Base-by-base conservation (phyloP, 2,329 filamentous ascomycete genomes). In the Ambrosiella xylebori region DNA sequence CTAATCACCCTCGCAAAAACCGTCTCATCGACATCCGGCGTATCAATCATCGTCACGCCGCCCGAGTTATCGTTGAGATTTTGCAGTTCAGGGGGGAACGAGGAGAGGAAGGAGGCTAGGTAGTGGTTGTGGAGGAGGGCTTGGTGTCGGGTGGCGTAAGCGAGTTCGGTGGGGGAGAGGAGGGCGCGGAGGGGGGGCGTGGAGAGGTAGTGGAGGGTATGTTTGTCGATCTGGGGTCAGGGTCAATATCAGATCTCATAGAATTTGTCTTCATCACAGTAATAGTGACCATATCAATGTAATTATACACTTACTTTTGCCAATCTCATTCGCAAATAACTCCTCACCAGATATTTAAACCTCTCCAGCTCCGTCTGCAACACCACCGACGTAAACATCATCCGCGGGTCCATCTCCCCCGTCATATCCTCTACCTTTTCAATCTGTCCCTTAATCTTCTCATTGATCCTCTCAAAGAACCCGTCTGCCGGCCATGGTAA, bases 351-450 rank as follows among this genome's bases (percentile, higher is more conserved):
- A 66, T 89, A 98, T 72, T 95, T 95, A 71, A 87, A 94, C 51
- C 93, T 78, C 69, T 96, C 90, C 57, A 98, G 79, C 72, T 98
- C 93, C 6, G 94, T 97, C 74, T 98, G 93, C 57, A 96, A 83
- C 62, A 98, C 85, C 54, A 96, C 95, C 66, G 97, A 82, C 61
- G 82, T 82, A 69, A 98, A 95, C 68, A 95, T 97, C 63, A 87
- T 84, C 69, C 86, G 89, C 52, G 90, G 86, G 66, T 95, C 89
- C 81, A 90, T 85, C 66, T 86, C 83, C 62, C 85, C 86, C 11
- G 86, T 91, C 76, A 90, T 79, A 60, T 84, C 79, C 71, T 87
- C 84, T 62, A 88, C 80, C 64, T 76, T 78, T 69, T 83, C 78
- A 65, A 86, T 86, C 73, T 87, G 84, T 52, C 72, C 71, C 64